Base-by-base conservation (phyloP, 2,329 filamentous ascomycete genomes). In the Hymenoscyphus linearis region DNA sequence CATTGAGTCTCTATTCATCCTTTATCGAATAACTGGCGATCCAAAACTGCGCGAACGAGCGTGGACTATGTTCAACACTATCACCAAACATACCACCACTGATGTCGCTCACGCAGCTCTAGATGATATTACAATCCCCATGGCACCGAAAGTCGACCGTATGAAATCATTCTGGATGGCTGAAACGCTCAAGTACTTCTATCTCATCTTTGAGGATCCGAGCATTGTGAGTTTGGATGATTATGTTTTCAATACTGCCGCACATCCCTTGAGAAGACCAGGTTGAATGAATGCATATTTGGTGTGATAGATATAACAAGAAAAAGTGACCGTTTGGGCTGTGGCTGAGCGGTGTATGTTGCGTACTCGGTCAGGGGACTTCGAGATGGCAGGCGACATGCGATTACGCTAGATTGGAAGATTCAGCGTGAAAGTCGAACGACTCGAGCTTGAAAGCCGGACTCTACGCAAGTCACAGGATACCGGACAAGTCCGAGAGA, bases 101-200 rank as follows among this genome's bases (percentile, higher is more conserved):
- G 68, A 73, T 2, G 75, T 77, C 55, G 78, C 74, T 1, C 73
- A 79, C 65, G 76, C 77, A 3, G 73, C 73, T 7, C 71, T 80
- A 13, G 65, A 70, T 4, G 75, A 80, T 63, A 76, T 79, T 12
- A 72, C 63, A 47, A 58, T 60, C 13, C 26, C 31, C 6, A 62
- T 61, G 31, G 66, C 70, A 5, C 4, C 61, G 74, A 1, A 73
- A 79, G 18, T n/a, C 16, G 56, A 58, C 50, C 40, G 56, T 3
- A 58, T 58, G 44, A 44, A 58, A 34, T 22, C 25, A 12, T 58
- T 86, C 70, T 79, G 85, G 71, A 85, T 86, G 67, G 85, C 85
- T 0, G 85, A 87, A 71, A 82, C 85, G 60, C 65, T 87, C 69
- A 96, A 96, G 79, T 96, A 96, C 72, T 96, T 93, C 66, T 96